phyloP scores from a whole-genome alignment of 2,329 filamentous ascomycete species.

The Volutella citrinella region DNA sequence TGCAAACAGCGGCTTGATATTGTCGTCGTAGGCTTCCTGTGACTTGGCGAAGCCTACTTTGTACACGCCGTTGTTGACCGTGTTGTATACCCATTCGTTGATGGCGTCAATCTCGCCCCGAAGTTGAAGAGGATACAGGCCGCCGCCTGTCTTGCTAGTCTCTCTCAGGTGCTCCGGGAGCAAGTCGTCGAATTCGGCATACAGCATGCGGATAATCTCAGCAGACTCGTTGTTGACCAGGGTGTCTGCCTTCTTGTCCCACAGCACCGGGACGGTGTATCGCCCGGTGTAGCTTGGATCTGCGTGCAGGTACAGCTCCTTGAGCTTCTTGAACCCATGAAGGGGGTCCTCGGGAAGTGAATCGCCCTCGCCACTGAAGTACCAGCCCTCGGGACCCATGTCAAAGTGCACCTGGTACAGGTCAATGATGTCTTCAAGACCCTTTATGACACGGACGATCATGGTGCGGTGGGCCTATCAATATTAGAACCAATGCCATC shows the following conservation, averaged over 20 bases:
- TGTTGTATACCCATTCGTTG: conserved; percentile 65
- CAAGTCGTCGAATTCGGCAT: conserved; percentile 66
- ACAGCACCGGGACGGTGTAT: conserved; percentile 72
- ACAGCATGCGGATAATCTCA: conserved; percentile 84
- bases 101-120: conserved; percentile 58
- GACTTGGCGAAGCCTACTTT: conserved; percentile 63
- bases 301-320: conserved; percentile 67
- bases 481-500: too few relatives aligned
- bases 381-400: conserved; percentile 59
- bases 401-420: conserved; percentile 68
- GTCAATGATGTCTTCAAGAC: conserved; percentile 66
- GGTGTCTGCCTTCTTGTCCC: conserved; percentile 63
- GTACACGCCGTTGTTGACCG: conserved; percentile 49
- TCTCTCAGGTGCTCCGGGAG: conserved; percentile 53
- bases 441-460: conserved; percentile 71
- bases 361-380: conserved; percentile 42
- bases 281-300: conserved; percentile 65
- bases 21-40: conserved; percentile 64
- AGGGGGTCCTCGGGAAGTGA: conserved; percentile 56
- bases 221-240: conserved; percentile 83
- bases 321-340: conserved; percentile 64
- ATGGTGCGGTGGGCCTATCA: conserved; percentile 72
- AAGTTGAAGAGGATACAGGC: conserved; percentile 55
- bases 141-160: conserved; percentile 44
- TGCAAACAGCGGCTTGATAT: conserved; percentile 58